These are phyloP conservation scores for Candida mesenterica DNA, from an alignment of 1,139 yeast species.

Conservation along the genomic window DNA sequence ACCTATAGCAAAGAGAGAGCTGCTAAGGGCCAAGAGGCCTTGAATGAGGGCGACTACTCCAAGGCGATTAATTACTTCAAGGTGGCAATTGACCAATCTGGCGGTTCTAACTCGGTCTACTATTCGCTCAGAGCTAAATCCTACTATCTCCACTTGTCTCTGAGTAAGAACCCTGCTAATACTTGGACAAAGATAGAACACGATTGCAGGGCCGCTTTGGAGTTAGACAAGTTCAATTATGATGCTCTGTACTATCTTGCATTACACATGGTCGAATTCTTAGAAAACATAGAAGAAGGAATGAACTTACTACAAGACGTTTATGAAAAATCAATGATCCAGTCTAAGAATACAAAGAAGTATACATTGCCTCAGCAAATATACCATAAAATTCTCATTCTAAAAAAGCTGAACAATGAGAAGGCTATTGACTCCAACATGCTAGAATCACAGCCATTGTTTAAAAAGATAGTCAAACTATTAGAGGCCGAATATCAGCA, in stretches of 20 bases:
- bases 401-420: constrained; percentile 16
- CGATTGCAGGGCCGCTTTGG: constrained; percentile 32
- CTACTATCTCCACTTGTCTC: constrained; percentile 13
- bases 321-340: constrained; percentile 27
- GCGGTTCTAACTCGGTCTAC: constrained; percentile 11
- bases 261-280: constrained; percentile 25
- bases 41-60: constrained; percentile 15
- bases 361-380: constrained; percentile 19
- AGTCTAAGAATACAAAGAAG: constrained; percentile 20
- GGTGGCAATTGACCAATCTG: constrained; percentile 16
- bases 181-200: constrained; percentile 18
- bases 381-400: constrained; percentile 20
- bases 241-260: constrained; percentile 26
- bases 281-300: constrained; percentile 24
- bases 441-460: constrained; percentile 22
- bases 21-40: constrained; percentile 10
- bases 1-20: constrained; percentile 6
- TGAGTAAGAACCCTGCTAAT: constrained; percentile 7
- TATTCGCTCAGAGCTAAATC: constrained; percentile 20
- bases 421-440: constrained; percentile 18
- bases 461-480: constrained; percentile 22
- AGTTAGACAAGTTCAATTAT: constrained; percentile 19
- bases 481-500: constrained; percentile 20
- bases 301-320: constrained; percentile 26
- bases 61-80: constrained; percentile 20